Evolutionary conservation across 495 filamentous ascomycete genomes (phyloP).

Genomic region (Neurospora sp.): DNA sequence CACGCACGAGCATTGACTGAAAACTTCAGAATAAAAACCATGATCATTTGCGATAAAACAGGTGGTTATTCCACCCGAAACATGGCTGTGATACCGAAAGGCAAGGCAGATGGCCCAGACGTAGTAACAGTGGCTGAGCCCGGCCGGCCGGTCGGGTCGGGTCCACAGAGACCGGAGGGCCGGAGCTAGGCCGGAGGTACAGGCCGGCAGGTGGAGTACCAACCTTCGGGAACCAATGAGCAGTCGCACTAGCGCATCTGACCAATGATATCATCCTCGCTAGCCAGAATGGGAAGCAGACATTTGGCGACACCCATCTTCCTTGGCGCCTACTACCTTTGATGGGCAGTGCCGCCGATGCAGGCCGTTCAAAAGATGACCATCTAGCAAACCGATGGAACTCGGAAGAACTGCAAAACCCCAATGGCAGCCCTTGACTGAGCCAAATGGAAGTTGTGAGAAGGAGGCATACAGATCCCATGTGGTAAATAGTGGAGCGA

Average conservation of each 20-base stretch:
- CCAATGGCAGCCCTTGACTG: neutral
- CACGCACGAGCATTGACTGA: neutral
- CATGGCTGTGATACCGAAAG: rapidly evolving
- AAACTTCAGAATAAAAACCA: too few relatives aligned
- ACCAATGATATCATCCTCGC: neutral
- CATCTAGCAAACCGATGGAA: neutral
- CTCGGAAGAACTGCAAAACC: neutral
- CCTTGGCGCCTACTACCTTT: neutral
- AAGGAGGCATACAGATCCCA: too few relatives aligned
- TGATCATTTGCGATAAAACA: neutral
- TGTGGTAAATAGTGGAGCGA: too few relatives aligned
- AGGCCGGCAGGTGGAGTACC: neutral
- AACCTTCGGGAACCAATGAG: neutral
- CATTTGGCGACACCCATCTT: neutral
- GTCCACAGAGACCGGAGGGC: neutral
- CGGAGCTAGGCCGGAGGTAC: neutral
- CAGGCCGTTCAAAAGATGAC: neutral
- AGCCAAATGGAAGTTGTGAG: too few relatives aligned
- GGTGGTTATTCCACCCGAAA: neutral
- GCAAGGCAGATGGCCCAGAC: neutral
- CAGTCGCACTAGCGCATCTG: neutral
- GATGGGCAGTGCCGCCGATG: neutral
- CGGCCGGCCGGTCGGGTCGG: neutral
- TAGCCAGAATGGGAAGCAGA: neutral
- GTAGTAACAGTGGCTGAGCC: neutral